Percentiles rank a stretch among this genome's conserved stretches.
Conservation (phyloP, 176 grass and related monocot species). For the Areca catechu region DNA sequence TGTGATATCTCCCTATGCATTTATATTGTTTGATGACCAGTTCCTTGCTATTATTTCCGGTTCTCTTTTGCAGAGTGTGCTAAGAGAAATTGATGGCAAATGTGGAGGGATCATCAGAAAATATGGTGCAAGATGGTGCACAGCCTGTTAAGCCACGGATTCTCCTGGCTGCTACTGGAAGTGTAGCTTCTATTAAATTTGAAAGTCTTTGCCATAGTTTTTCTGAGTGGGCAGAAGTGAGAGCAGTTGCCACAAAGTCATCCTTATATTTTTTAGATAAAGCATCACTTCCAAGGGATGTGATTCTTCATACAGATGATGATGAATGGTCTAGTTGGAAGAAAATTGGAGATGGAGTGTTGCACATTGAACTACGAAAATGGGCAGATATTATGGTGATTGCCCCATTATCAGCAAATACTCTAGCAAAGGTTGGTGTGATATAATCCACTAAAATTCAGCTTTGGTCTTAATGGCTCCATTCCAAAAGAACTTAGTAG, state of each 20-base stretch:
- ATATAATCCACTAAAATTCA: no score
- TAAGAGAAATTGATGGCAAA: constrained; percentile 28
- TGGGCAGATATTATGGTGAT: constrained; percentile 94
- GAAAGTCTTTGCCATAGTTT: constrained; percentile 70
- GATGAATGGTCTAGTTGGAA: constrained; percentile 95
- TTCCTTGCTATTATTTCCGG: no score
- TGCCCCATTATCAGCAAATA: constrained; percentile 82
- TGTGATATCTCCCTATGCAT: no score
- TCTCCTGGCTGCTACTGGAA: constrained; percentile 80
- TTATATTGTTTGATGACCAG: no score
- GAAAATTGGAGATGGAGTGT: constrained; percentile 82
- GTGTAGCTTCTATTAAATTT: constrained; percentile 94
- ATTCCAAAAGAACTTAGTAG: no score
- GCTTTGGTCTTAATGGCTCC: no score
- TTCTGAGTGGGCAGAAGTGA: constrained; percentile 80
- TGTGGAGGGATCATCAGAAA: constrained; percentile 29
- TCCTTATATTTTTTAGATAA: constrained; percentile 69
- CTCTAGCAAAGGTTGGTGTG: constrained; percentile 63
- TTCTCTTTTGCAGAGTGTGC: no score
- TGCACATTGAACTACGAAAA: constrained; percentile 90
- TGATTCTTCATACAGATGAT: constrained; percentile 64
- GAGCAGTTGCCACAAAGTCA: constrained; percentile 56
- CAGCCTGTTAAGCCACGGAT: constrained; percentile 48
- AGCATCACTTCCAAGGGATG: constrained; percentile 42
- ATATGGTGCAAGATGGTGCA: constrained; percentile 17